Evolutionary conservation across 352 stramenopile species (phyloP).

Genomic region (Globisporangium cystogenes): DNA sequence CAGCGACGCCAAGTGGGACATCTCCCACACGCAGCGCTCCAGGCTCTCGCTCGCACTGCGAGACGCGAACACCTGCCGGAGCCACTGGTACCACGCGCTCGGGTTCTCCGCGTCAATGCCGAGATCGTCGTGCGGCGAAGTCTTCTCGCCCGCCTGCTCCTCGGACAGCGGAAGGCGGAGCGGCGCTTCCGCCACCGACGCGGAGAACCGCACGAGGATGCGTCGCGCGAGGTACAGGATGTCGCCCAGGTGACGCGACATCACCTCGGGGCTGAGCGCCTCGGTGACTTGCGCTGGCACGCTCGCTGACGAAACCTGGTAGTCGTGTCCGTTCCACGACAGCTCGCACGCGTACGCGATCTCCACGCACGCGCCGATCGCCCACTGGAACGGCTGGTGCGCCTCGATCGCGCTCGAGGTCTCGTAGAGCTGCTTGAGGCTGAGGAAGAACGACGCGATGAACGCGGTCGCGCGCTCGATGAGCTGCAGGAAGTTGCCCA

Average conservation of each 20-base stretch:
- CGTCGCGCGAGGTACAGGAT: constrained; percentile 70
- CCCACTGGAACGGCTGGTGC: constrained; percentile 63
- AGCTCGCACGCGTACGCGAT: constrained; percentile 72
- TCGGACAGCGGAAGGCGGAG: not conserved
- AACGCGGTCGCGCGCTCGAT: constrained; percentile 48
- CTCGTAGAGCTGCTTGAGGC: constrained; percentile 26
- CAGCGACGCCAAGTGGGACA: constrained; percentile 70
- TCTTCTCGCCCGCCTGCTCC: not conserved
- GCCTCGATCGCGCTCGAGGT: constrained; percentile 17
- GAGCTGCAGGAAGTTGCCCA: constrained; percentile 59
- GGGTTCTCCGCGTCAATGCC: constrained; percentile 6
- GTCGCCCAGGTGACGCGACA: constrained; percentile 57
- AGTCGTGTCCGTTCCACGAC: constrained; percentile 64
- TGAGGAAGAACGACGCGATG: constrained; percentile 40
- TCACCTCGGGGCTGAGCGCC: constrained; percentile 47
- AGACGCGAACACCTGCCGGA: constrained; percentile 37
- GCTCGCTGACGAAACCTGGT: constrained; percentile 43
- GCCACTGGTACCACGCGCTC: constrained; percentile 46
- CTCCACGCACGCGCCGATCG: constrained; percentile 65
- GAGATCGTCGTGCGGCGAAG: not conserved
- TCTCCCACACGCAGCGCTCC: constrained; percentile 57
- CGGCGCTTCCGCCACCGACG: not conserved
- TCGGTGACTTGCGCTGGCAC: constrained; percentile 35
- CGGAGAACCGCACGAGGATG: constrained; percentile 37
- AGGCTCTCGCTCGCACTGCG: constrained; percentile 21